Evolutionary conservation across 2,329 filamentous ascomycete species (phyloP).

Genomic region (Venturiaceae sp.): DNA sequence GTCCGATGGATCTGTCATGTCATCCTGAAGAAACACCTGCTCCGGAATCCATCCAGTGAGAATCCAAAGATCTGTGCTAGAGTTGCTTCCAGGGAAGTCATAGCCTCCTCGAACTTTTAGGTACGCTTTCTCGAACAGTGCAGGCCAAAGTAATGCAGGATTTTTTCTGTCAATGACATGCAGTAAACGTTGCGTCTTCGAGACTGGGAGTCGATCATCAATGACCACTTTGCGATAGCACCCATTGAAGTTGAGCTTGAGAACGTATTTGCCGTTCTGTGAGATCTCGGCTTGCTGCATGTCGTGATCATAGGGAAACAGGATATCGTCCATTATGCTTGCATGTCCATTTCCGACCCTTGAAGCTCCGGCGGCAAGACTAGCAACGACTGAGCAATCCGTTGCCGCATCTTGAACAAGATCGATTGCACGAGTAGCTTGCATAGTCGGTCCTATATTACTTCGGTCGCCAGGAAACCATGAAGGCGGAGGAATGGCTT

Average conservation of each 20-base stretch:
- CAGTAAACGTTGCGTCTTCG: constrained; percentile 63
- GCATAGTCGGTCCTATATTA: constrained; percentile 43
- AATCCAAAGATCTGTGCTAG: constrained; percentile 86
- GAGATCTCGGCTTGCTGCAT: constrained; percentile 54
- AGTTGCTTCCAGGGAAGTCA: constrained; percentile 96
- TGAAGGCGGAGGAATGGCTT: constrained; percentile 47
- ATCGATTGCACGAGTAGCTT: constrained; percentile 46
- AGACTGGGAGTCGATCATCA: constrained; percentile 77
- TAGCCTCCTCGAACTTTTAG: constrained; percentile 92
- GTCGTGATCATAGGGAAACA: constrained; percentile 64
- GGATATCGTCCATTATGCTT: constrained; percentile 59
- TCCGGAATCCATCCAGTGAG: constrained; percentile 95
- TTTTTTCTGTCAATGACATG: constrained; percentile 84
- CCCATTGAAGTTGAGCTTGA: constrained; percentile 93
- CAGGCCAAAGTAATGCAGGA: constrained; percentile 77
- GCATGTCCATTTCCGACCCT: constrained; percentile 59
- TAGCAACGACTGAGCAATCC: constrained; percentile 95
- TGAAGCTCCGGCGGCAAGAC: constrained; percentile 72
- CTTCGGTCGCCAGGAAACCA: constrained; percentile 21
- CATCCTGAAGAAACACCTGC: constrained; percentile 76
- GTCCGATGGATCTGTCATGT: constrained; percentile 57
- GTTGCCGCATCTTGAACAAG: constrained; percentile 92
- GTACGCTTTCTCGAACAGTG: constrained; percentile 91
- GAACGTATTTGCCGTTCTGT: constrained; percentile 76
- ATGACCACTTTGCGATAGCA: constrained; percentile 80